Evolutionary conservation across 768 basidiomycete genomes (phyloP).

Genomic region (Psilocybe sp.): DNA sequence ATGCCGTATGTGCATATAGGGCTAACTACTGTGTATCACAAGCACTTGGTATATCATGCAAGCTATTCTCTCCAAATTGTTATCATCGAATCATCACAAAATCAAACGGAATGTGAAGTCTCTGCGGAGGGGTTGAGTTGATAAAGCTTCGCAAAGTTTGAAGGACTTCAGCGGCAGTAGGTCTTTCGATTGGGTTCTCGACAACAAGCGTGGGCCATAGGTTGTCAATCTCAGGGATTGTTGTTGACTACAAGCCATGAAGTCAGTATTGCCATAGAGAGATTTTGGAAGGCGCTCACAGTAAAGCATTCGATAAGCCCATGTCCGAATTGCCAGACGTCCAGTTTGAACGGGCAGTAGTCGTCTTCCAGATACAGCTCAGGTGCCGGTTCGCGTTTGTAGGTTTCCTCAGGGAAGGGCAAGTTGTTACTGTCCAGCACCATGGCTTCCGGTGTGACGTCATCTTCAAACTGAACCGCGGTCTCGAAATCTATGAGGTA

Average conservation of each 20-base stretch:
- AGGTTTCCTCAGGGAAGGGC: not conserved
- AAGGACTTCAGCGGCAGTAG: not conserved
- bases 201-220: not conserved
- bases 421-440: not conserved
- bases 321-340: conserved; percentile 11
- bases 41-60: too few relatives aligned
- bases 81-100: too few relatives aligned
- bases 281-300: not conserved
- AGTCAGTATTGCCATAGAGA: too few relatives aligned
- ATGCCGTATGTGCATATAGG: too few relatives aligned
- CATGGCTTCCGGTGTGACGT: not conserved
- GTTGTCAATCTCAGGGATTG: not conserved
- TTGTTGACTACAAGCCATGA: not conserved
- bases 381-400: not conserved
- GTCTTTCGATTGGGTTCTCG: not conserved
- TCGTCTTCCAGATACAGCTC: not conserved
- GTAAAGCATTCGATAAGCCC: not conserved
- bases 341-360: conserved; percentile 8
- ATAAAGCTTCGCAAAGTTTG: not conserved
- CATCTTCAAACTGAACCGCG: conserved; percentile 4
- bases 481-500: conserved; percentile 13
- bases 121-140: too few relatives aligned
- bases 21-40: too few relatives aligned
- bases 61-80: too few relatives aligned
- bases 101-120: too few relatives aligned